Conservation (phyloP, 768 basidiomycete species). For the Chlorophyllum brunneum region DNA sequence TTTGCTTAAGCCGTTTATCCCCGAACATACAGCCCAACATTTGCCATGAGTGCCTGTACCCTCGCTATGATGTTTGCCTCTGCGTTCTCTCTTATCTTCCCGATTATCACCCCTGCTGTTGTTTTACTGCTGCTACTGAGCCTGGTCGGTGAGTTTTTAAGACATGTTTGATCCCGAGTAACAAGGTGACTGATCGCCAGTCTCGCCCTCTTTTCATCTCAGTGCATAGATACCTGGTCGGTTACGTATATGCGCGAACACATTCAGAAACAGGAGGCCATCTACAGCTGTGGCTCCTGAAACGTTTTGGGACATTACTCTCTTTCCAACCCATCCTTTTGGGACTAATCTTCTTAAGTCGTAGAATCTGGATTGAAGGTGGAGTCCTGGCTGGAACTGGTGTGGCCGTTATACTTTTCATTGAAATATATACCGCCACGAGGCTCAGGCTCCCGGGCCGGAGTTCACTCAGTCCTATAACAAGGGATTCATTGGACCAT, state of each 20-base stretch:
- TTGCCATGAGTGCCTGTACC: conserved; percentile 61
- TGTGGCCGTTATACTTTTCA: conserved; percentile 47
- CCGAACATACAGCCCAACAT: conserved; percentile 63
- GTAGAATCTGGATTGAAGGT: conserved; percentile 70
- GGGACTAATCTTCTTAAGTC: conserved; percentile 66
- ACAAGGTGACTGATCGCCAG: background rate
- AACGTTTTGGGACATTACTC: conserved; percentile 66
- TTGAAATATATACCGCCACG: conserved; percentile 54
- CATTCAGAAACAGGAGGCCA: conserved; percentile 74
- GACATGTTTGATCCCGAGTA: background rate
- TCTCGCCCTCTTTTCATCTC: background rate
- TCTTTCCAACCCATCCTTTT: conserved; percentile 72
- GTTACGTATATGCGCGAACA: conserved; percentile 73
- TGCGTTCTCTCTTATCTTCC: conserved; percentile 72
- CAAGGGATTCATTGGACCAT: conserved; percentile 52
- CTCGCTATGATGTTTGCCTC: conserved; percentile 71
- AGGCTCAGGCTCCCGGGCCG: conserved; percentile 47
- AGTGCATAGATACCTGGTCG: conserved; percentile 81
- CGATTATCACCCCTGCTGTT: conserved; percentile 70
- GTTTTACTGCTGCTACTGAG: conserved; percentile 61
- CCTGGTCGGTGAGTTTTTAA: conserved; percentile 50
- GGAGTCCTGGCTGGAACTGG: conserved; percentile 58
- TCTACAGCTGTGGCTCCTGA: conserved; percentile 71
- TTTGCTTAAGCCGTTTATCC: conserved; percentile 58
- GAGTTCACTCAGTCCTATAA: conserved; percentile 49